A percentile compares a stretch with the other conserved stretches of the same genome.
phyloP scores from a whole-genome alignment of 2,329 filamentous ascomycete species.

The Aureobasidium pullulans region DNA sequence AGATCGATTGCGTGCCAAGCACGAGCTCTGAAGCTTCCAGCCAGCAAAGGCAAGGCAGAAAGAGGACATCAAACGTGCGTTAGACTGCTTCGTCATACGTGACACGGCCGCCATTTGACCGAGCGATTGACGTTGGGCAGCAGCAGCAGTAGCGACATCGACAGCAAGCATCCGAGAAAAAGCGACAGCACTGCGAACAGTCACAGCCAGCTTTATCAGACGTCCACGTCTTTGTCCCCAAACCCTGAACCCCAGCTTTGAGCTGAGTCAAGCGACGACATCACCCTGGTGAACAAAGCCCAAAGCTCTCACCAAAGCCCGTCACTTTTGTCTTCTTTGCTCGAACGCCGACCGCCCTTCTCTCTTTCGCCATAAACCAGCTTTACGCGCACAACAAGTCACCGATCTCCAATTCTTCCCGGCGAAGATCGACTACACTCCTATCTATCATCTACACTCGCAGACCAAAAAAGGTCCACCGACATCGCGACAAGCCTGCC shows the following conservation, averaged over 20 bases:
- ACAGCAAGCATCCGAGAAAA: background rate
- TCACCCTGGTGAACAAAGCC: slow-evolving; percentile 10
- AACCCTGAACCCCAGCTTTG: slow-evolving; percentile 4
- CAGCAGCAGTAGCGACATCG: background rate
- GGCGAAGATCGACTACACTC: background rate
- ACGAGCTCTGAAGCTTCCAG: background rate
- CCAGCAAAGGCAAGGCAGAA: background rate
- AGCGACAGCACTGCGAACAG: background rate
- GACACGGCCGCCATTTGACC: background rate
- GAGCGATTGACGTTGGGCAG: slow-evolving; percentile 9
- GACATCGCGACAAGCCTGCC: background rate
- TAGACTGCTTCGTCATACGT: slow-evolving; percentile 15
- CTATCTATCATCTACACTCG: background rate
- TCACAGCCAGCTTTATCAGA: background rate
- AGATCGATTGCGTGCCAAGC: background rate
- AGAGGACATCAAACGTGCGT: slow-evolving; percentile 6
- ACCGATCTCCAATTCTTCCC: background rate
- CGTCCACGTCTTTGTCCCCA: slow-evolving; percentile 2
- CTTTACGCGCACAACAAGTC: background rate
- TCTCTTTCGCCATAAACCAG: background rate
- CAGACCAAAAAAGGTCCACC: background rate
- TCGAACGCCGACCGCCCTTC: background rate
- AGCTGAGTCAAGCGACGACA: slow-evolving; percentile 9
- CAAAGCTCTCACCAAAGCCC: background rate
- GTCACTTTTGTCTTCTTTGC: background rate